Evolutionary conservation across 75 land plant genomes (phyloP).

Genomic region (Adiantum capillusveneris): DNA sequence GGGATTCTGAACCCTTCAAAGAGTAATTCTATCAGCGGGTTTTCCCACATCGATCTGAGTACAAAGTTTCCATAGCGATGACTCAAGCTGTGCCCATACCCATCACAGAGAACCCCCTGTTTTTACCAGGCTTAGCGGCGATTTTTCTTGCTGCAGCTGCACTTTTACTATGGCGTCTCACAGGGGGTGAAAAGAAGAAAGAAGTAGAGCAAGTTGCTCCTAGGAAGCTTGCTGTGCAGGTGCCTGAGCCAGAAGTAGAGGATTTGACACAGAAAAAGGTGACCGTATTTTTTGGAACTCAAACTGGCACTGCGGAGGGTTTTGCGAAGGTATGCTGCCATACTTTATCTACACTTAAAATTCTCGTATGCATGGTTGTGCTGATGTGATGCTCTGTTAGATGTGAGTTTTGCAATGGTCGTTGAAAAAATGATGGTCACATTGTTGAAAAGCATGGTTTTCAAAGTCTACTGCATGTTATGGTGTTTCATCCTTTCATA

Average conservation of each 20-base stretch:
- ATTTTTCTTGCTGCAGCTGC: not conserved
- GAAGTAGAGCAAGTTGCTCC: not conserved
- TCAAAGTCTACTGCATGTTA: no score
- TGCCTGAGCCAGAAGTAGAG: slow-evolving; percentile 14
- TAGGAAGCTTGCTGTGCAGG: slow-evolving; percentile 9
- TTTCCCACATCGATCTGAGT: not conserved
- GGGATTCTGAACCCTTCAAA: not conserved
- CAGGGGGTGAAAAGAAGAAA: not conserved
- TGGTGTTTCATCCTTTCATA: no score
- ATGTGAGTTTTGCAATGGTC: no score
- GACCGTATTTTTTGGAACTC: slow-evolving; percentile 72
- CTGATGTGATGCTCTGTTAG: no score
- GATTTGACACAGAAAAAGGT: slow-evolving; percentile 55
- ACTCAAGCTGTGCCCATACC: not conserved
- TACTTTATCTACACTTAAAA: no score
- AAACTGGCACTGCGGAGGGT: slow-evolving; percentile 94
- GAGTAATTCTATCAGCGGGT: not conserved
- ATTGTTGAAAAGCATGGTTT: no score
- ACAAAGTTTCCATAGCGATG: not conserved
- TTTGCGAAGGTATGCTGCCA: slow-evolving; percentile 87
- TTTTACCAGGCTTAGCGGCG: not conserved
- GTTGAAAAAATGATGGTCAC: no score
- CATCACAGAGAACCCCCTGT: not conserved
- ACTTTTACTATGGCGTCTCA: slow-evolving; percentile 4
- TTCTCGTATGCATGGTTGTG: no score